Conservation (phyloP, 768 basidiomycete species). For the Rhizopogon vulgaris region DNA sequence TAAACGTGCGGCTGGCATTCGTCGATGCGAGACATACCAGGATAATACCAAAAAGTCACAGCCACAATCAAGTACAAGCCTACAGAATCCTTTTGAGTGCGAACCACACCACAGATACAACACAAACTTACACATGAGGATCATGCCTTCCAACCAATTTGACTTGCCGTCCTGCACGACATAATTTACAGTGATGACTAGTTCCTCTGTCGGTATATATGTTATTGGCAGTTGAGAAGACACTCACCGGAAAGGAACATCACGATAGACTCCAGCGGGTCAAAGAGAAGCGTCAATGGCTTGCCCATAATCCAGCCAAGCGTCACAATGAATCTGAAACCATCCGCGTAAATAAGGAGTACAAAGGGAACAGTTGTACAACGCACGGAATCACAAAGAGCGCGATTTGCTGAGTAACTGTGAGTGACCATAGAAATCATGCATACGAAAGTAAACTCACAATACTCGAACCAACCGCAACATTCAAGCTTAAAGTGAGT, state of each 20-base stretch:
- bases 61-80: conserved; percentile 55
- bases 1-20: neutral
- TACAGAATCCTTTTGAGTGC: conserved; percentile 8
- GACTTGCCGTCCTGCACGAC: conserved; percentile 82
- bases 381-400: conserved; percentile 61
- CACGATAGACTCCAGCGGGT: conserved; percentile 68
- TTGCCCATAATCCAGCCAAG: conserved; percentile 80
- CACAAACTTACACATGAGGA: conserved; percentile 51
- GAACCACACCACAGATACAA: neutral
- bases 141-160: conserved; percentile 86
- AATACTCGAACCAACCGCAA: conserved; percentile 81
- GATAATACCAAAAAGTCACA: conserved; percentile 50
- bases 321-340: conserved; percentile 59
- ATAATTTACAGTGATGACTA: conserved; percentile 80
- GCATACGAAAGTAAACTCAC: conserved; percentile 35
- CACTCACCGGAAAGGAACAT: conserved; percentile 14
- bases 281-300: conserved; percentile 77
- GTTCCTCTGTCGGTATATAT: neutral
- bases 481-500: conserved; percentile 77
- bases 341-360: conserved; percentile 1
- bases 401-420: conserved; percentile 54
- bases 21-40: conserved; percentile 24
- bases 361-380: neutral
- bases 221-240: neutral
- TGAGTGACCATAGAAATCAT: neutral